Percentiles rank a stretch among this genome's conserved stretches.
Evolutionary conservation across 176 grass and related monocot genomes (phyloP).

Genomic region (Triticum urartu): DNA sequence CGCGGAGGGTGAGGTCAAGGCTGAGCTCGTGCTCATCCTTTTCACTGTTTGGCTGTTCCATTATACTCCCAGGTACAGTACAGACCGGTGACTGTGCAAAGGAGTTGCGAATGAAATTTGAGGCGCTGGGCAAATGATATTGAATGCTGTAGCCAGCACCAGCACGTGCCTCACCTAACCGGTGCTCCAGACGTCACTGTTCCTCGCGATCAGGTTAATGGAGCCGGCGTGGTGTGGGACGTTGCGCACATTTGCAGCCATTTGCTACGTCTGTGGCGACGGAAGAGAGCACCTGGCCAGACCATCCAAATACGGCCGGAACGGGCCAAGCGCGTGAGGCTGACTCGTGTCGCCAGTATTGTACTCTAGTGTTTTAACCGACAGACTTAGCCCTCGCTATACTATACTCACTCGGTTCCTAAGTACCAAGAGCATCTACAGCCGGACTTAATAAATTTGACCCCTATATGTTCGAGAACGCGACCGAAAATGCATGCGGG

Average conservation of each 20-base stretch:
- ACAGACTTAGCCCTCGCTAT: too few relatives aligned
- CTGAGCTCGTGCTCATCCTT: constrained; percentile 37
- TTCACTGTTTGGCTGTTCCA: constrained; percentile 32
- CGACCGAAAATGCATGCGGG: too few relatives aligned
- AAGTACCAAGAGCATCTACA: too few relatives aligned
- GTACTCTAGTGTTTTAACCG: not conserved
- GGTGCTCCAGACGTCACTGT: not conserved
- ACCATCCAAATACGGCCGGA: not conserved
- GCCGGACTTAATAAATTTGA: too few relatives aligned
- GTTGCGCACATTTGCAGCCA: not conserved
- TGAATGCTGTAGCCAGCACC: not conserved
- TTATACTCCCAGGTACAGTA: not conserved
- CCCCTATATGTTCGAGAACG: too few relatives aligned
- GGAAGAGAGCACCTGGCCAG: not conserved
- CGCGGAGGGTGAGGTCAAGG: constrained; percentile 50
- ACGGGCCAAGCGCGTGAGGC: not conserved
- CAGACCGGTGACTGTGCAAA: too few relatives aligned
- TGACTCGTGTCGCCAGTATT: not conserved
- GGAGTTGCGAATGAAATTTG: not conserved
- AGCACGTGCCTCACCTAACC: not conserved
- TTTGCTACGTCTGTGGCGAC: not conserved
- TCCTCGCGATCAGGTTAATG: not conserved
- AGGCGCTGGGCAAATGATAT: not conserved
- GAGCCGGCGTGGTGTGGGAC: not conserved
- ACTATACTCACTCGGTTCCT: too few relatives aligned